These are phyloP conservation scores for Alternaria sp. DNA, from an alignment of 2,329 filamentous ascomycete genomes.

Conservation along the genomic window DNA sequence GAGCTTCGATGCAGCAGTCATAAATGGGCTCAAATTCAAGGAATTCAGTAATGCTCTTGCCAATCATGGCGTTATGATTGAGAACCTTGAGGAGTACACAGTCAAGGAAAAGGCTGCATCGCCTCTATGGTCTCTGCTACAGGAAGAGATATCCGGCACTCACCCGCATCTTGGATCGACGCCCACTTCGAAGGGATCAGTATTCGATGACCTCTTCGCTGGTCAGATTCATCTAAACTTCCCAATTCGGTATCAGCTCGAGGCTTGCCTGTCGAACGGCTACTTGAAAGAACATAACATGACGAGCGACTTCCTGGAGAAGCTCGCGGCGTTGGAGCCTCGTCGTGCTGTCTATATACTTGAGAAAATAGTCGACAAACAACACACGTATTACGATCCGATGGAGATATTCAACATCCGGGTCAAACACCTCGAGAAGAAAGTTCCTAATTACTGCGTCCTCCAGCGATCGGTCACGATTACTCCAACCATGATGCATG, in stretches of 20 bases:
- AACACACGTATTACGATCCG: conserved; percentile 70
- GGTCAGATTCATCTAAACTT: conserved; percentile 58
- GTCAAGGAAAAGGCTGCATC: conserved; percentile 33
- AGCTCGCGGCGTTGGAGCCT: conserved; percentile 62
- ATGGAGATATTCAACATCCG: conserved; percentile 73
- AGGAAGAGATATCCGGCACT: conserved; percentile 39
- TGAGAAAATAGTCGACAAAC: conserved; percentile 75
- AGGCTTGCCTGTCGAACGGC: conserved; percentile 87
- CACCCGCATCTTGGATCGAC: conserved; percentile 28
- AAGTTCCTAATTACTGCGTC: conserved; percentile 75
- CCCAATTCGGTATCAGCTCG: conserved; percentile 84
- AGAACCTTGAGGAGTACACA: conserved; percentile 55
- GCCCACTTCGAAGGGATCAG: conserved; percentile 12
- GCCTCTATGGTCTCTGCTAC: conserved; percentile 37
- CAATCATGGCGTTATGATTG: conserved; percentile 75
- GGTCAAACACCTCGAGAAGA: conserved; percentile 38
- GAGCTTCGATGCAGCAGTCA: conserved; percentile 52
- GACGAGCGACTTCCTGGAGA: conserved; percentile 69
- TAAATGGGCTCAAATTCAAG: conserved; percentile 48
- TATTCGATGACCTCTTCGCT: conserved; percentile 45
- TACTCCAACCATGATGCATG: conserved; percentile 84
- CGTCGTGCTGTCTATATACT: conserved; percentile 70
- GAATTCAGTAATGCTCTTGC: conserved; percentile 64
- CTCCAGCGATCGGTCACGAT: conserved; percentile 78
- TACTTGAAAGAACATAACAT: conserved; percentile 80